Evolutionary conservation across 202 grass and related monocot genomes (phyloP).

Genomic region (Panicum virgatum): DNA sequence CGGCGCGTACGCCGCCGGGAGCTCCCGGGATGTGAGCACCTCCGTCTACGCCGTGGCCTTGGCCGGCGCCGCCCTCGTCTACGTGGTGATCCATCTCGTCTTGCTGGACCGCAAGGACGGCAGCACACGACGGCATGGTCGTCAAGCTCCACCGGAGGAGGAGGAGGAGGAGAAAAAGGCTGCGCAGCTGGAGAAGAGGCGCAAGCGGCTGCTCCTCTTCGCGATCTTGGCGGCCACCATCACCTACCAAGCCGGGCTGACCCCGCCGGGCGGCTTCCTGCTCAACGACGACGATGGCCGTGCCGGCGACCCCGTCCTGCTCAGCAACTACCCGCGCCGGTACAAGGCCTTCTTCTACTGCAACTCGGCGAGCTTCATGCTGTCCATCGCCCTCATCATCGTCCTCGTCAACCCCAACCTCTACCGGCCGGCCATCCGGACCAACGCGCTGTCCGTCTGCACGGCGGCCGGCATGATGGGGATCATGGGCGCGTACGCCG

Average conservation of each 20-base stretch:
- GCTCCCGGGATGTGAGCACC: neutral
- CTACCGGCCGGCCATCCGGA: conserved; percentile 1
- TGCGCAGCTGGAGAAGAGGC: neutral
- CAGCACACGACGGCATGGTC: neutral
- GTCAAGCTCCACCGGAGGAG: neutral
- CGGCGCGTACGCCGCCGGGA: no score
- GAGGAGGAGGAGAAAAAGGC: no score
- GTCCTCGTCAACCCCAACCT: conserved; percentile 31
- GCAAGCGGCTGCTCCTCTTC: no score
- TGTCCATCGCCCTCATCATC: conserved; percentile 45
- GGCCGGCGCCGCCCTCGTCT: neutral
- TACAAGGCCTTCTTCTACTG: conserved; percentile 28
- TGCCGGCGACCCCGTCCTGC: conserved; percentile 5
- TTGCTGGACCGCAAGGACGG: neutral
- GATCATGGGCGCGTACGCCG: conserved; percentile 10
- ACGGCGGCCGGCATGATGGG: conserved; percentile 15
- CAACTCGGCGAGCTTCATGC: conserved; percentile 42
- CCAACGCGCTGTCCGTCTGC: conserved; percentile 9
- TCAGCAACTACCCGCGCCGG: neutral
- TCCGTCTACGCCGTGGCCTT: conserved; percentile 1
- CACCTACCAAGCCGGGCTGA: neutral
- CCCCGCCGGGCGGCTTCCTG: neutral
- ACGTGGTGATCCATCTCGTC: neutral
- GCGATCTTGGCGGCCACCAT: neutral
- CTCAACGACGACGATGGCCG: neutral